These are phyloP conservation scores for Pyrus communis DNA, from an alignment of 306 rosid species.

Conservation along the genomic window DNA sequence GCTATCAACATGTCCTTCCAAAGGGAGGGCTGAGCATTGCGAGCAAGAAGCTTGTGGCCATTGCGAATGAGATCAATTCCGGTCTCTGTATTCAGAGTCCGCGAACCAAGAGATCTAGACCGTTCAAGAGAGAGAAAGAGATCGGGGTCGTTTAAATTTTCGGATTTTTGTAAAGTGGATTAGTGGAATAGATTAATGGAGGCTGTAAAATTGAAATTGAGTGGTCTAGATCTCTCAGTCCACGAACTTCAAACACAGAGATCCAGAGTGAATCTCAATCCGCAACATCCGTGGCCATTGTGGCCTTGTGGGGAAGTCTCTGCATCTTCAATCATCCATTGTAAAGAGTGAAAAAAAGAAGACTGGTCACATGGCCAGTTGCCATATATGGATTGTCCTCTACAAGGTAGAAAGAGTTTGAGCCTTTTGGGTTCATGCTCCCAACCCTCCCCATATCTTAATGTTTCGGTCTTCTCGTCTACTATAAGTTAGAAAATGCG, in stretches of 20 bases:
- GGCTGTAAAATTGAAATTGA: too few relatives aligned
- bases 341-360: neutral
- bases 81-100: too few relatives aligned
- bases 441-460: neutral
- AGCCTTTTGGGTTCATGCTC: slow-evolving; percentile 13
- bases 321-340: neutral
- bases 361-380: slow-evolving; percentile 35
- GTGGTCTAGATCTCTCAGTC: too few relatives aligned
- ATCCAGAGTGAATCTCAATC: too few relatives aligned
- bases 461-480: neutral
- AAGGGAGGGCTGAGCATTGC: neutral
- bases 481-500: neutral
- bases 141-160: too few relatives aligned
- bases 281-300: neutral
- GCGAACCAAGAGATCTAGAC: too few relatives aligned
- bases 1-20: neutral
- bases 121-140: too few relatives aligned
- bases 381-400: slow-evolving; percentile 5
- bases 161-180: too few relatives aligned
- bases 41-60: neutral
- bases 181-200: too few relatives aligned
- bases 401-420: slow-evolving; percentile 4
- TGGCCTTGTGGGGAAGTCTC: neutral
- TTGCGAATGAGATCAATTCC: neutral
- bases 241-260: too few relatives aligned